A percentile compares a stretch with the other conserved stretches of the same genome.
These are phyloP conservation scores for Fraxinus dipetala DNA, from an alignment of 305 asterid species.

Conservation along the genomic window DNA sequence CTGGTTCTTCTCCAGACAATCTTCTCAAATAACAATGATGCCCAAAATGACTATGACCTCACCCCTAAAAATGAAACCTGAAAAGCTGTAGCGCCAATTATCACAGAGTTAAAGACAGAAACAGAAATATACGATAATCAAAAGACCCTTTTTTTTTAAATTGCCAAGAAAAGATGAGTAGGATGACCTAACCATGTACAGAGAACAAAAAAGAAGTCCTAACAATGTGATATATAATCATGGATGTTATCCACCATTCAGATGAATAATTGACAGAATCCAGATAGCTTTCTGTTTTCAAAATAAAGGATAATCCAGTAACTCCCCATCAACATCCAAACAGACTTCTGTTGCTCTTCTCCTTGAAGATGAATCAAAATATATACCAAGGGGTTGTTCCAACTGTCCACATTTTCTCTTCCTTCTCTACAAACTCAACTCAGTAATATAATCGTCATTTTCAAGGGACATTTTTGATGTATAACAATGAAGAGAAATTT, in stretches of 20 bases:
- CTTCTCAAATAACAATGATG: not conserved
- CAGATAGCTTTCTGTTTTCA: not conserved
- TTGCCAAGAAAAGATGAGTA: not conserved
- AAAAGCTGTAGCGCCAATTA: not conserved
- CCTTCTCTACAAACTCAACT: not conserved
- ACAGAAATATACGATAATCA: not conserved
- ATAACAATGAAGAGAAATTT: not conserved
- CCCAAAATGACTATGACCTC: not conserved
- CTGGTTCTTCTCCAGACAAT: not conserved
- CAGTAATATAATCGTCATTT: not conserved
- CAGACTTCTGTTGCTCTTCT: not conserved
- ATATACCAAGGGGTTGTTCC: not conserved
- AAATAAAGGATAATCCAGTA: not conserved
- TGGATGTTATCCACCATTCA: not conserved
- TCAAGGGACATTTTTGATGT: not conserved
- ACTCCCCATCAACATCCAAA: not conserved
- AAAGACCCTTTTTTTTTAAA: not conserved
- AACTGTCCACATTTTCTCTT: not conserved
- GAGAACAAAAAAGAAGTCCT: not conserved
- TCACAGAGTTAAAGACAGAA: not conserved
- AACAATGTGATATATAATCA: not conserved
- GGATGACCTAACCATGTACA: not conserved
- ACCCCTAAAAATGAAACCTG: not conserved
- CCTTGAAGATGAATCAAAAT: not conserved
- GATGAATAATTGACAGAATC: not conserved